Evolutionary conservation across 108 stramenopile genomes (phyloP), one percentile per base, ranked within the genome.

Genomic region (Conticribra guillardii): DNA sequence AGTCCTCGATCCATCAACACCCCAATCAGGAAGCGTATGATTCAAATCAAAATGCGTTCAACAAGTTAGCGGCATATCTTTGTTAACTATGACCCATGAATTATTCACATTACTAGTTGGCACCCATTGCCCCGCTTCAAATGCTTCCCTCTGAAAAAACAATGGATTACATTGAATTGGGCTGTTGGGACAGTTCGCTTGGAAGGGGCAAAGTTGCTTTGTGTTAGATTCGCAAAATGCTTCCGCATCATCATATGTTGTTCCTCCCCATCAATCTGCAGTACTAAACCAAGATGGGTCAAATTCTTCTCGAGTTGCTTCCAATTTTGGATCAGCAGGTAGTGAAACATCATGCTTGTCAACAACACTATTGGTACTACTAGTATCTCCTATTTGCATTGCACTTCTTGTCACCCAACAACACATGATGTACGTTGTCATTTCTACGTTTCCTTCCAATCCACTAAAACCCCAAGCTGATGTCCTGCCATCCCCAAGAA

Each of bases 151-250:
- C 21, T 73, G 54, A 34, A 37, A 57, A 37, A 54, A 64, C 18
- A 73, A 27, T 37, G 72, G 72, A 22, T 73, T 65, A n/a, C 57
- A 4, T 1, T 24, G 17, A 3, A 29, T 4, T 24, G 72, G 63
- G 16, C 72, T 63, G 47, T 65, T 57, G 2, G 72, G 72, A 64
- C 72, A 73, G 53, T 64, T 56, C 0, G 63, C 72, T 8, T 45
- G 18, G 15, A 41, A 18, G 18, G 63, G 63, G 48, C 72, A 73
- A 19, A 73, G 21, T 18, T 73, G 55, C 11, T 44, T 63, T 7
- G 33, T 64, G 26, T 57, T 54, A 2, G 44, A 64, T 57, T 47
- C 63, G 51, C 72, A 73, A 28, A 73, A 73, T 15, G 8, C 8
- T 34, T 45, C 19, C 2, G 63, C 72, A 28, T 57, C 54, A 1